These are phyloP conservation scores for Trichopus zeylanicus DNA, from an alignment of 116 monocot species.

Conservation along the genomic window DNA sequence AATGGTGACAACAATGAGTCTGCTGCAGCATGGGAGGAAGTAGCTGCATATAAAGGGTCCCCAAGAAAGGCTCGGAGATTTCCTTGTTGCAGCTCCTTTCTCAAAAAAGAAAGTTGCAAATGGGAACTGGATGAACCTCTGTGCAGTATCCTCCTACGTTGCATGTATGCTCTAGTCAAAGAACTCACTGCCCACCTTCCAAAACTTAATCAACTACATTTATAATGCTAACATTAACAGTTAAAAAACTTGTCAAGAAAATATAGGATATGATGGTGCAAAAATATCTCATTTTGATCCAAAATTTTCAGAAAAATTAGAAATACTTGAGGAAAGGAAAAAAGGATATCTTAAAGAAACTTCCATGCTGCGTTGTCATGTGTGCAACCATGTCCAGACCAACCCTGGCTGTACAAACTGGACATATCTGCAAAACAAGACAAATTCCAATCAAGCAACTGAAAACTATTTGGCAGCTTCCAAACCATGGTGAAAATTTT, in stretches of 20 bases:
- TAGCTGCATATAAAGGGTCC: constrained; percentile 32
- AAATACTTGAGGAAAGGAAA: background rate
- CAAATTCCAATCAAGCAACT: background rate
- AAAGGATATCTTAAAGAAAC: constrained; percentile 89
- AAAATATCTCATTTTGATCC: no score
- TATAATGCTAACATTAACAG: background rate
- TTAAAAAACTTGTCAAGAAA: no score
- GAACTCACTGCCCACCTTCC: constrained; percentile 10
- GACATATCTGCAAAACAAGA: constrained; percentile 53
- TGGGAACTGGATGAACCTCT: constrained; percentile 44
- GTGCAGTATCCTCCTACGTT: constrained; percentile 52
- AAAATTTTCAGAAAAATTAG: background rate
- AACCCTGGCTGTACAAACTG: constrained; percentile 55
- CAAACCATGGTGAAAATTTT: no score
- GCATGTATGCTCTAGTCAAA: constrained; percentile 51
- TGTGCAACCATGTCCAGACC: constrained; percentile 78
- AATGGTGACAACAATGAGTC: constrained; percentile 82
- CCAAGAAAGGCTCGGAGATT: constrained; percentile 53
- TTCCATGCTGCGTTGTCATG: constrained; percentile 66
- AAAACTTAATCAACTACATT: background rate
- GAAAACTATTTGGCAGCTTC: no score
- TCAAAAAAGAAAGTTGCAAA: constrained; percentile 52
- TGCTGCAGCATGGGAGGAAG: constrained; percentile 31
- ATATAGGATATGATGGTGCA: no score
- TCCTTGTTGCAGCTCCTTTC: constrained; percentile 64